These are phyloP conservation scores for Ustilago cynodontis DNA, from an alignment of 1,284 basidiomycete genomes.

Conservation along the genomic window DNA sequence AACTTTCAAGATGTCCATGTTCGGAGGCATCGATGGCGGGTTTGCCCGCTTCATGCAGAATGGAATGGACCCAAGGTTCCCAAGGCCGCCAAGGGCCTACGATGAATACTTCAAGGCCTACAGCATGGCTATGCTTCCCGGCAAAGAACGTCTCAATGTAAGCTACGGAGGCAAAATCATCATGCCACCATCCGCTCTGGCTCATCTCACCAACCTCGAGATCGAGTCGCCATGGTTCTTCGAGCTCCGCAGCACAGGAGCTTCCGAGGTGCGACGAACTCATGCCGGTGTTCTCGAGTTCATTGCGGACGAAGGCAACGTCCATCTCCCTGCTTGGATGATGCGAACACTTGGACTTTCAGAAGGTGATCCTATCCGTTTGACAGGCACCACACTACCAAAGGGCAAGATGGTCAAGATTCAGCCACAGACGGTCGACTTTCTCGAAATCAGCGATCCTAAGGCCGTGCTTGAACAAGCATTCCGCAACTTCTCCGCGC, in stretches of 20 bases:
- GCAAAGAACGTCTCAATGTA: constrained; percentile 84
- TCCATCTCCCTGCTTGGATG: constrained; percentile 99
- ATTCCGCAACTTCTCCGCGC: constrained; percentile 86
- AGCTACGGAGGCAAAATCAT: constrained; percentile 98
- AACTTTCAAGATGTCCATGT: constrained; percentile 31
- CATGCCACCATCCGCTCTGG: constrained; percentile 95
- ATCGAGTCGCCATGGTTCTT: constrained; percentile 96
- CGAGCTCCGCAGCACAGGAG: constrained; percentile 84
- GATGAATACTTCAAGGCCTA: constrained; percentile 75
- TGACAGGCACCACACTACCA: constrained; percentile 86
- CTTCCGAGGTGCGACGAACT: constrained; percentile 73
- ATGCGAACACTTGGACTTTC: constrained; percentile 93
- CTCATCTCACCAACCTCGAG: constrained; percentile 87
- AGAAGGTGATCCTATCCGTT: constrained; percentile 94
- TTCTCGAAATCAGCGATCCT: constrained; percentile 88
- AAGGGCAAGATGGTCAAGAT: constrained; percentile 98
- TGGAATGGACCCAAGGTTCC: constrained; percentile 57
- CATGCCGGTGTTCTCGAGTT: constrained; percentile 98
- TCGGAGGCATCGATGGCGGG: constrained; percentile 42
- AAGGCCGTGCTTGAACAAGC: constrained; percentile 98
- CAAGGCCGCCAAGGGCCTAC: constrained; percentile 63
- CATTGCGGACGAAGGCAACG: constrained; percentile 95
- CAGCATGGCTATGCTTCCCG: constrained; percentile 85
- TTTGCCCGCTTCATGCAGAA: constrained; percentile 52
- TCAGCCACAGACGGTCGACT: constrained; percentile 94